These are phyloP conservation scores for Petunia secreta DNA, from an alignment of 257 asterid genomes.

Conservation along the genomic window DNA sequence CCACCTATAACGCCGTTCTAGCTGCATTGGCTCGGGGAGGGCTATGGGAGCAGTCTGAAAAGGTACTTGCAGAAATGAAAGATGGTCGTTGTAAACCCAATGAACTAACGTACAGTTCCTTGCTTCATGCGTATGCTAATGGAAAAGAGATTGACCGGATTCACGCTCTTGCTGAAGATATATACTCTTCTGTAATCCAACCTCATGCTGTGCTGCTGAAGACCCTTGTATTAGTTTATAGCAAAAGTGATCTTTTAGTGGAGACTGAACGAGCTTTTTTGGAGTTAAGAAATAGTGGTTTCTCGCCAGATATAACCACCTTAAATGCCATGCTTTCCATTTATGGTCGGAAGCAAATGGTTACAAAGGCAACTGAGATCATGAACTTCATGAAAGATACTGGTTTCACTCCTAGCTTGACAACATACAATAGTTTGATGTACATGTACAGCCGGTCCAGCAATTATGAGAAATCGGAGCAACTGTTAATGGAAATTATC, in stretches of 20 bases:
- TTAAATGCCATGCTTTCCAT: conserved; percentile 86
- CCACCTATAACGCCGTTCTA: conserved; percentile 84
- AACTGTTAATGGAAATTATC: conserved; percentile 62
- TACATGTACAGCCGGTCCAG: conserved; percentile 80
- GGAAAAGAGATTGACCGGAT: conserved; percentile 77
- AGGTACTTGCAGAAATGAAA: conserved; percentile 79
- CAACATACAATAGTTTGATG: conserved; percentile 88
- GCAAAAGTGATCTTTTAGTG: conserved; percentile 68
- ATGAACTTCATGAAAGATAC: conserved; percentile 57
- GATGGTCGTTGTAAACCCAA: conserved; percentile 74
- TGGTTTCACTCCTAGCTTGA: conserved; percentile 71
- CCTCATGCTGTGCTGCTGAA: conserved; percentile 64
- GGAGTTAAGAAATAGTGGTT: conserved; percentile 65
- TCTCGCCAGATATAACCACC: conserved; percentile 61
- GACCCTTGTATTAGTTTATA: conserved; percentile 81
- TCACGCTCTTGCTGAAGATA: conserved; percentile 61
- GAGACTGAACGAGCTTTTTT: conserved; percentile 82
- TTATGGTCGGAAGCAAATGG: conserved; percentile 82
- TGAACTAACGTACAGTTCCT: conserved; percentile 71
- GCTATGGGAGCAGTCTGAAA: conserved; percentile 89
- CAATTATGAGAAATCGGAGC: conserved; percentile 71
- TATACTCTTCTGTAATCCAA: conserved; percentile 59
- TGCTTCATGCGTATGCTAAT: conserved; percentile 92
- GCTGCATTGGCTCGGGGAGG: conserved; percentile 94
- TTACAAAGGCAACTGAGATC: conserved; percentile 63